Base-by-base conservation (phyloP, 2,329 filamentous ascomycete genomes). In the Xylaria sp. region DNA sequence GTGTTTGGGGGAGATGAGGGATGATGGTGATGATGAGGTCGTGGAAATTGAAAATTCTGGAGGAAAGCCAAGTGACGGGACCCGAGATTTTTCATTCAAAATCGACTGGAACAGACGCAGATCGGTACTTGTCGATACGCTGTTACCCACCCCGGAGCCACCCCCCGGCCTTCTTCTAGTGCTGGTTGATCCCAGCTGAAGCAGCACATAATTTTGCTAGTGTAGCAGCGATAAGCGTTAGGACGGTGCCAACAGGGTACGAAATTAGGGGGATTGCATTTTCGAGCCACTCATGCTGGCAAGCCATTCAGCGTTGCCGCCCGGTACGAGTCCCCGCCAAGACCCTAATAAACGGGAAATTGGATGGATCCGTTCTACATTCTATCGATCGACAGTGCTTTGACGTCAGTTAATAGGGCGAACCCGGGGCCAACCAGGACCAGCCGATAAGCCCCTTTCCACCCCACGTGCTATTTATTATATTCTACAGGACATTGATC, bases 321-420 rank as follows among this genome's bases (percentile, higher is more conserved):
- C 51, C 56, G 44, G 28, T 59, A 57, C 62, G 54, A 57, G 53
- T 28, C 20, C 67, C 67, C 62, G 67, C 65, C 62, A 66, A 66
- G 65, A 40, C n/a, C 67, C 63, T 60, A 71, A 71, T 71, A 6
- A 70, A 63, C 62, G 65, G 69, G 70, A 71, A 71, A 71, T 71
- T 71, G 44, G 70, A 67, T 71, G 63, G 56, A 48, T 23, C 67
- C 60, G 15, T 59, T 49, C 46, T 38, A 15, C 38, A n/a, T 38
- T 48, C 59, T 44, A 46, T 59, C 23, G 56, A 63, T 54, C 64
- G 33, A 49, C 63, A 48, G 38, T 59, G 63, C 28, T 54, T 63
- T 58, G 63, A 67, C 66, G 63, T 62, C 60, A 62, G 57, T 49
- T 59, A 56, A 69, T 66, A 64, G 64, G 54, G 36, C 23, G 23